Percentiles rank a stretch among this genome's conserved stretches.
Conservation (phyloP, 176 grass and related monocot species). For the Cymbopogon citratus region DNA sequence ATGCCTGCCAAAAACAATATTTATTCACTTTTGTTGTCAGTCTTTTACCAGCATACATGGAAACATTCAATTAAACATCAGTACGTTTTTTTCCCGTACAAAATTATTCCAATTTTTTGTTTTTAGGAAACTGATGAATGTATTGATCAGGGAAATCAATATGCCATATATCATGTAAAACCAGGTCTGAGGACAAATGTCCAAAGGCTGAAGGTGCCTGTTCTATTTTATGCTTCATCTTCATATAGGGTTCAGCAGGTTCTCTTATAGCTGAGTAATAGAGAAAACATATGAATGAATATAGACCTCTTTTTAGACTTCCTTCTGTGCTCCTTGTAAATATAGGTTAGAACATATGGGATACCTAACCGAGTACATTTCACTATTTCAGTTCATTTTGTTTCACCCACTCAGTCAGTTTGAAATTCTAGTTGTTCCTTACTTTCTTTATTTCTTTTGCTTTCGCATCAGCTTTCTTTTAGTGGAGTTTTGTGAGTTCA, state of each 20-base stretch:
- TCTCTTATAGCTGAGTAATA: background rate
- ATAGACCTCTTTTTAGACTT: background rate
- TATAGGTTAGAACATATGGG: background rate
- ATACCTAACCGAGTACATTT: background rate
- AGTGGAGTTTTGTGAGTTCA: background rate
- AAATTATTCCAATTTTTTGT: background rate
- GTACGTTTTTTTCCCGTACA: background rate
- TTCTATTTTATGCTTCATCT: background rate
- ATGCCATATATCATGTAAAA: background rate
- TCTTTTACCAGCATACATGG: background rate
- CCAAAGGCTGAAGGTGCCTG: background rate
- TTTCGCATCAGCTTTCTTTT: background rate
- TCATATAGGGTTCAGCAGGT: background rate
- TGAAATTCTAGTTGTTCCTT: background rate
- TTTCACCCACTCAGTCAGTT: background rate
- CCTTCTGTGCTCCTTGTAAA: background rate
- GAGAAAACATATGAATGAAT: background rate
- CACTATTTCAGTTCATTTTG: background rate
- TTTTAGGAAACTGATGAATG: background rate
- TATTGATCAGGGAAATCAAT: background rate
- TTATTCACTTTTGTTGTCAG: conserved; percentile 9
- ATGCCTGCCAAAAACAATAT: background rate
- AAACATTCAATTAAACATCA: background rate
- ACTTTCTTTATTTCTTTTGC: background rate
- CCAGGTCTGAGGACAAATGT: background rate